These are phyloP conservation scores for Erodium texanum DNA, from an alignment of 441 rosid genomes.

Conservation along the genomic window DNA sequence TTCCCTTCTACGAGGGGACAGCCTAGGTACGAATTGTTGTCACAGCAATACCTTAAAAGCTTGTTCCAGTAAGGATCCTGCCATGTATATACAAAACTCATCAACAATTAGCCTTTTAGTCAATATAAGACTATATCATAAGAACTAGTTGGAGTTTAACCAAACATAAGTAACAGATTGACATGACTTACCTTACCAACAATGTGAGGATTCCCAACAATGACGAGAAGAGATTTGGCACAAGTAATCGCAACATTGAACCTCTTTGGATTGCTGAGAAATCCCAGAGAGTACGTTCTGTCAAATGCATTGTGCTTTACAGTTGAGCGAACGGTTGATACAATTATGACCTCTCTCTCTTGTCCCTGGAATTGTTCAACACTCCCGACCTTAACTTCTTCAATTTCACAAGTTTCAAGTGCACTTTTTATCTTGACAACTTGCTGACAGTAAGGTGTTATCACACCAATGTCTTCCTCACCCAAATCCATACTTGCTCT, in stretches of 20 bases:
- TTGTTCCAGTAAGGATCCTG: background rate
- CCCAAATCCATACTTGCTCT: slow-evolving; percentile 13
- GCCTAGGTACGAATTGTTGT: background rate
- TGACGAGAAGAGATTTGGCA: slow-evolving; percentile 61
- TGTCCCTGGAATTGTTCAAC: slow-evolving; percentile 98
- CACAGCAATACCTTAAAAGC: background rate
- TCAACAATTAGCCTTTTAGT: background rate
- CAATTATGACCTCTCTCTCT: slow-evolving; percentile 65
- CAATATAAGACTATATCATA: too few relatives aligned
- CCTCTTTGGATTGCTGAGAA: slow-evolving; percentile 79
- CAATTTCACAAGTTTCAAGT: too few relatives aligned
- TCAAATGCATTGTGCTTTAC: slow-evolving; percentile 73
- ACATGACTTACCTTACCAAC: slow-evolving; percentile 78
- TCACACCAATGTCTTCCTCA: slow-evolving; percentile 72
- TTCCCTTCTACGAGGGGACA: background rate
- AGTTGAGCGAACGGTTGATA: slow-evolving; percentile 86
- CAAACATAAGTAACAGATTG: too few relatives aligned
- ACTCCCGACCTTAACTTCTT: slow-evolving; percentile 84
- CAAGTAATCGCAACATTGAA: slow-evolving; percentile 89
- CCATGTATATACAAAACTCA: background rate
- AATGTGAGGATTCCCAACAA: slow-evolving; percentile 81
- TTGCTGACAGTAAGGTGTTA: slow-evolving; percentile 69
- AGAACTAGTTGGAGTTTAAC: too few relatives aligned
- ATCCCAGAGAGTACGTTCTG: slow-evolving; percentile 59
- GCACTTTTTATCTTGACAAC: slow-evolving; percentile 19